These are phyloP conservation scores for Amesomyces nigricolor DNA, from an alignment of 2,329 filamentous ascomycete species.

Conservation along the genomic window DNA sequence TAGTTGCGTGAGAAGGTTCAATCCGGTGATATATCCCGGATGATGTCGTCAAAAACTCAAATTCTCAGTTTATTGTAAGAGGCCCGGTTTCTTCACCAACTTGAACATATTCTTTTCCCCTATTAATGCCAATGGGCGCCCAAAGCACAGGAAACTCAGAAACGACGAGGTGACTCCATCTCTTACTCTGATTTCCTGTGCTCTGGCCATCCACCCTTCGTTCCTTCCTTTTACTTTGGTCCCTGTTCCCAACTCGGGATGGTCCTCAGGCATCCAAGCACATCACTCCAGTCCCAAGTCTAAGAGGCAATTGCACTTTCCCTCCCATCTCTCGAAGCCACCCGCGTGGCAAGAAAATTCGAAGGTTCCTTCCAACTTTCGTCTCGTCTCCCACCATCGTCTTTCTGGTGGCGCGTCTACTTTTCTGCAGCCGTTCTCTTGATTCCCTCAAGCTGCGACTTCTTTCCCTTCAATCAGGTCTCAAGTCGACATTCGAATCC, in stretches of 20 bases:
- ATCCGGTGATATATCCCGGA: no score
- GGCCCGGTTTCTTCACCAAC: no score
- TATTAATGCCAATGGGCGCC: no score
- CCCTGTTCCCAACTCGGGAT: neutral
- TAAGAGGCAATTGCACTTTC: conserved; percentile 5
- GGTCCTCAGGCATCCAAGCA: conserved; percentile 4
- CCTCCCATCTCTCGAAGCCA: neutral
- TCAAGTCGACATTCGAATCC: neutral
- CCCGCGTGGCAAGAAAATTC: neutral
- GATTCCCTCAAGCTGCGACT: conserved; percentile 5
- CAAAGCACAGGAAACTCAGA: no score
- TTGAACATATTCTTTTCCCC: no score
- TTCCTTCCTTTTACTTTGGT: conserved; percentile 4
- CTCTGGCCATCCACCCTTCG: neutral
- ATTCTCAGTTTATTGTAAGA: no score
- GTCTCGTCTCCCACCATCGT: neutral
- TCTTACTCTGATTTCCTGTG: neutral
- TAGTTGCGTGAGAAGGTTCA: no score
- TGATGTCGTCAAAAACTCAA: no score
- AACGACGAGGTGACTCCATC: no score
- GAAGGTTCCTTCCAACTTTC: neutral
- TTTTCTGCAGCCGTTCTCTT: neutral
- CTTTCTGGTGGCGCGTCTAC: conserved; percentile 1
- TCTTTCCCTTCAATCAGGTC: neutral
- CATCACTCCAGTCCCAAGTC: neutral